phyloP scores from a whole-genome alignment of 805 yeast species.

The Monosporozyma solicola region DNA sequence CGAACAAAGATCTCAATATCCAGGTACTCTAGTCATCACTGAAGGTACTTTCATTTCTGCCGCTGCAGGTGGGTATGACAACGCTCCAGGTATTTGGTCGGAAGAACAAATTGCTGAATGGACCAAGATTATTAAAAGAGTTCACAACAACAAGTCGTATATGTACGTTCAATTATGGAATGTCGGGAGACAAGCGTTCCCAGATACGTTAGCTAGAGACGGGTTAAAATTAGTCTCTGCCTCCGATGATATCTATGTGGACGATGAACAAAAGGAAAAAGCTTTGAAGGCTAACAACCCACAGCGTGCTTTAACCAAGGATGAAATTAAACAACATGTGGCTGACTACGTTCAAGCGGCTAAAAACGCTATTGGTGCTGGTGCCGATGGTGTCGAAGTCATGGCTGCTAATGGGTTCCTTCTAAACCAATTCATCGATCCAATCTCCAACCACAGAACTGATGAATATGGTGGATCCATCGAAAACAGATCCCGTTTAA shows the following conservation, averaged over 20 bases:
- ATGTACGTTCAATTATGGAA: slow-evolving; percentile 44
- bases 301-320: slow-evolving; percentile 23
- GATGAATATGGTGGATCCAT: slow-evolving; percentile 48
- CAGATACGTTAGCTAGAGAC: slow-evolving; percentile 29
- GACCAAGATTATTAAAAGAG: slow-evolving; percentile 38
- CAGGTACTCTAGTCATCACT: slow-evolving; percentile 49
- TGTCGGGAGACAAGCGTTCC: slow-evolving; percentile 35
- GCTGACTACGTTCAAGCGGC: slow-evolving; percentile 39
- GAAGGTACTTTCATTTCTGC: slow-evolving; percentile 46
- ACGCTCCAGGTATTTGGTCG: slow-evolving; percentile 42
- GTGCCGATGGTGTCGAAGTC: slow-evolving; percentile 53
- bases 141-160: slow-evolving; percentile 41
- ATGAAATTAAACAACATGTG: slow-evolving; percentile 34
- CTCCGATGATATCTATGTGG: slow-evolving; percentile 26
- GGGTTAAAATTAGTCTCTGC: slow-evolving; percentile 34
- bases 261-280: slow-evolving; percentile 26
- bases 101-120: slow-evolving; percentile 41
- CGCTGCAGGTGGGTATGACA: slow-evolving; percentile 32
- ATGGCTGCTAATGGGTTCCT: slow-evolving; percentile 65
- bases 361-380: slow-evolving; percentile 25
- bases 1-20: slow-evolving; percentile 40
- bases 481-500: slow-evolving; percentile 38
- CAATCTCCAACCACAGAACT: slow-evolving; percentile 34
- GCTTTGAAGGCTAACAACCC: slow-evolving; percentile 28
- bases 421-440: slow-evolving; percentile 45